phyloP scores from a whole-genome alignment of 2,329 filamentous ascomycete genomes.

The Ophiostoma ulmi region DNA sequence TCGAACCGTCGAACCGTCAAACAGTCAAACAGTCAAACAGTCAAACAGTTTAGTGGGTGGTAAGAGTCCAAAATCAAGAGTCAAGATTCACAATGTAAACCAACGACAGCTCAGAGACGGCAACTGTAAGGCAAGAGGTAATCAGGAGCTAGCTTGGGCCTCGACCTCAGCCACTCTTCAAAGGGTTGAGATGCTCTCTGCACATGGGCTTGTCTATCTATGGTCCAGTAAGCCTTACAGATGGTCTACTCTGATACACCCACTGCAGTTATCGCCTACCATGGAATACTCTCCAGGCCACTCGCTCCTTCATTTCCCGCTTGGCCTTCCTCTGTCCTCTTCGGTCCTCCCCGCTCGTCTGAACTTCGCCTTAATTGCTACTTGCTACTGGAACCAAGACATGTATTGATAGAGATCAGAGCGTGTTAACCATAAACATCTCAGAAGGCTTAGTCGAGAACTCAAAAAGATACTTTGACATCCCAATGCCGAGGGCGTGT shows the following conservation, averaged over 20 bases:
- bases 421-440: neutral
- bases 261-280: neutral
- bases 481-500: neutral
- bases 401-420: neutral
- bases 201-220: neutral
- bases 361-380: neutral
- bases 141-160: neutral
- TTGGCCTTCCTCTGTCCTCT: neutral
- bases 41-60: too few relatives aligned
- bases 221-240: neutral
- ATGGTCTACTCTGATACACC: neutral
- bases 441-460: neutral
- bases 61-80: too few relatives aligned
- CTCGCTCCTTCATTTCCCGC: neutral
- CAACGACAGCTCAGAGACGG: neutral
- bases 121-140: neutral
- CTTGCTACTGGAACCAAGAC: neutral
- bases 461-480: conserved; percentile 3
- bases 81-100: too few relatives aligned
- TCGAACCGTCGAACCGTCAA: too few relatives aligned
- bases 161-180: neutral
- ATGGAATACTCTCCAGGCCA: neutral
- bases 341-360: conserved; percentile 1
- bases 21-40: too few relatives aligned
- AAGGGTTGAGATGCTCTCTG: neutral